Percentiles rank a stretch among this genome's conserved stretches.
Evolutionary conservation across 2,329 filamentous ascomycete genomes (phyloP).

Genomic region (Calonectria montana): DNA sequence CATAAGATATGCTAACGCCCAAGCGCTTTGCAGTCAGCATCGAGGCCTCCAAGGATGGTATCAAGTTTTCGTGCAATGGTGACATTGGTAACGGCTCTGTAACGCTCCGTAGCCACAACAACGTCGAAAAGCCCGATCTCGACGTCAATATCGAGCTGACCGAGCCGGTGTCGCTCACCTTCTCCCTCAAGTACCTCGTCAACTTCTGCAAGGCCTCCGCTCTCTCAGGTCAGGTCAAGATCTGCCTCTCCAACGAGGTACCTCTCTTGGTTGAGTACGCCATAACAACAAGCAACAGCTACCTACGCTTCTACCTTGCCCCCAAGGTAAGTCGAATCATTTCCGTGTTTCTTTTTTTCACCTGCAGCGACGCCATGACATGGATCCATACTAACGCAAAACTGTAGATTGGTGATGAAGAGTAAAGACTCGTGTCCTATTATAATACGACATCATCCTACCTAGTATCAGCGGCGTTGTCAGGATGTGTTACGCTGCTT

Average conservation of each 20-base stretch:
- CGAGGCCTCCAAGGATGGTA: constrained; percentile 95
- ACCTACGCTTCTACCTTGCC: constrained; percentile 96
- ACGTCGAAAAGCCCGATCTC: constrained; percentile 87
- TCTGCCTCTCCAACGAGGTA: constrained; percentile 96
- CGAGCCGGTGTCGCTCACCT: constrained; percentile 93
- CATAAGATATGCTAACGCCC: constrained; percentile 24
- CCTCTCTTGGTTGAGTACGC: constrained; percentile 95
- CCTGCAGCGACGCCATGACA: too few relatives aligned
- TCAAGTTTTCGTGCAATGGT: constrained; percentile 93
- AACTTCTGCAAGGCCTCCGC: constrained; percentile 99
- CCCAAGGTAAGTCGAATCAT: constrained; percentile 81
- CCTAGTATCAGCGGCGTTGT: constrained; percentile 33
- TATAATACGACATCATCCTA: constrained; percentile 28
- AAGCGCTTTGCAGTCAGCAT: constrained; percentile 76
- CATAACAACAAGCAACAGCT: constrained; percentile 81
- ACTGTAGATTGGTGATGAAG: constrained; percentile 54
- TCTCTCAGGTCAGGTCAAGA: constrained; percentile 84
- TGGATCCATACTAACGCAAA: constrained; percentile 23
- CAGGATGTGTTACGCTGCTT: constrained; percentile 29
- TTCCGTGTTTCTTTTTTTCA: background rate
- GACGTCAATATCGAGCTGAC: constrained; percentile 91
- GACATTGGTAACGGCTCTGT: constrained; percentile 97
- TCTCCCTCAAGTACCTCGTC: constrained; percentile 98
- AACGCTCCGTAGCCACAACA: constrained; percentile 87
- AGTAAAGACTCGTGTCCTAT: constrained; percentile 41